Percentiles rank a stretch among this genome's conserved stretches.
Evolutionary conservation across 805 yeast genomes (phyloP).

Genomic region (Kazachstania africana): DNA sequence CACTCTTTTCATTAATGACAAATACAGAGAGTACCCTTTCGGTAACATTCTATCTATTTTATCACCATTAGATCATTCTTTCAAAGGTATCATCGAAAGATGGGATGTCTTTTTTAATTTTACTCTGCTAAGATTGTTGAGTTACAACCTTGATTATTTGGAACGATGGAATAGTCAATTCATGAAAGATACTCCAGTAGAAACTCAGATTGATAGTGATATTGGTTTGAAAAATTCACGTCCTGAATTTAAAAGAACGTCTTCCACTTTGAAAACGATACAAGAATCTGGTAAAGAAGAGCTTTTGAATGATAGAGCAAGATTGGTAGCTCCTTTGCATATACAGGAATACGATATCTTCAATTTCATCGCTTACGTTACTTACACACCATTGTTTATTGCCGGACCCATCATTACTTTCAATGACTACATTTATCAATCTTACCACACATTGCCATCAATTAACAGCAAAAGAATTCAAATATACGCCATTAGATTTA

Average conservation of each 20-base stretch:
- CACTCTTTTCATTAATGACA: conserved; percentile 68
- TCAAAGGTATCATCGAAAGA: conserved; percentile 66
- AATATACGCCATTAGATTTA: conserved; percentile 55
- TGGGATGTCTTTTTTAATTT: conserved; percentile 97
- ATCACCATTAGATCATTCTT: conserved; percentile 46
- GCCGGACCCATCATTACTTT: conserved; percentile 94
- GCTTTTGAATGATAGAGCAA: conserved; percentile 43
- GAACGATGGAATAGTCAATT: conserved; percentile 35
- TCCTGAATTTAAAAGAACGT: conserved; percentile 2
- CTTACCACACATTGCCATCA: conserved; percentile 45
- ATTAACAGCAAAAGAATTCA: conserved; percentile 41
- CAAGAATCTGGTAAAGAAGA: conserved; percentile 8
- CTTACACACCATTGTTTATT: conserved; percentile 81
- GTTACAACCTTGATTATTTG: conserved; percentile 70
- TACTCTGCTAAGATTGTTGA: conserved; percentile 70
- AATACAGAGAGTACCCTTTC: conserved; percentile 41
- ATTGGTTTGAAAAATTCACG: not conserved
- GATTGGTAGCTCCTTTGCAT: conserved; percentile 55
- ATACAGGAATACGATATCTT: conserved; percentile 45
- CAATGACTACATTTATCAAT: conserved; percentile 80
- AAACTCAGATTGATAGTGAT: not conserved
- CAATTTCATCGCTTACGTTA: conserved; percentile 64
- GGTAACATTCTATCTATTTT: conserved; percentile 33
- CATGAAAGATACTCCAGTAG: conserved; percentile 23
- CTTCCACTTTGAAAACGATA: conserved; percentile 1